Conservation (phyloP, 129 eudicot genomes). For the Arctium minus region DNA sequence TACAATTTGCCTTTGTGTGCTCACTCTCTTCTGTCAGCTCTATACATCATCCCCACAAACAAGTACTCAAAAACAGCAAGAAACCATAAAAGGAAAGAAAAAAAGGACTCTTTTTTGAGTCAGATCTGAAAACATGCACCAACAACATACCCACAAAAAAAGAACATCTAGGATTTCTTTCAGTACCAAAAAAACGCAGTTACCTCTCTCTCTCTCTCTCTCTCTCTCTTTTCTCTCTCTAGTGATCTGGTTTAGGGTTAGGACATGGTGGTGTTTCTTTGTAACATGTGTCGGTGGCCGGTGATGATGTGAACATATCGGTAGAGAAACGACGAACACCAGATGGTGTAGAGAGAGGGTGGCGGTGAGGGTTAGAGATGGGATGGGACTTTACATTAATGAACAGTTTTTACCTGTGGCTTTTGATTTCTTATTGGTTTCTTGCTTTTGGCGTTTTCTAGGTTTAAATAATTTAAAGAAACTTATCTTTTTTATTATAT, state of each 20-base stretch:
- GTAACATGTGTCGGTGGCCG: conserved; percentile 10
- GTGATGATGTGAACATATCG: conserved; percentile 12
- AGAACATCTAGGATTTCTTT: neutral
- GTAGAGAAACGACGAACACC: conserved; percentile 13
- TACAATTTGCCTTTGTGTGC: conserved; percentile 35
- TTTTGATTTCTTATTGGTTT: conserved; percentile 19
- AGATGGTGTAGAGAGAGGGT: conserved; percentile 20
- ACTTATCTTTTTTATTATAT: conserved; percentile 8
- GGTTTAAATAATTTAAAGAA: conserved; percentile 11
- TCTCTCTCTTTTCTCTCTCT: neutral
- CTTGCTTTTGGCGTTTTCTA: conserved; percentile 22
- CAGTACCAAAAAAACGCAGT: neutral
- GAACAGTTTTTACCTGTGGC: conserved; percentile 5
- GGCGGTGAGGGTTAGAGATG: conserved; percentile 36
- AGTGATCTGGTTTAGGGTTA: neutral
- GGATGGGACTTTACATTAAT: conserved; percentile 18
- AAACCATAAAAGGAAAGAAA: conserved; percentile 7
- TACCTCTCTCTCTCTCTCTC: neutral
- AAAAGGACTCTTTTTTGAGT: neutral
- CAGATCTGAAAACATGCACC: conserved; percentile 35
- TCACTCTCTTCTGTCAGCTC: conserved; percentile 38
- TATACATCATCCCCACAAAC: conserved; percentile 16
- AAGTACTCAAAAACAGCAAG: conserved; percentile 2
- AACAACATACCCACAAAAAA: conserved; percentile 13
- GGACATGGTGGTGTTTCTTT: neutral